Evolutionary conservation across 805 yeast species (phyloP), one percentile per base, ranked within the genome.

Genomic region (Sungouiozyma ichnusensis): DNA sequence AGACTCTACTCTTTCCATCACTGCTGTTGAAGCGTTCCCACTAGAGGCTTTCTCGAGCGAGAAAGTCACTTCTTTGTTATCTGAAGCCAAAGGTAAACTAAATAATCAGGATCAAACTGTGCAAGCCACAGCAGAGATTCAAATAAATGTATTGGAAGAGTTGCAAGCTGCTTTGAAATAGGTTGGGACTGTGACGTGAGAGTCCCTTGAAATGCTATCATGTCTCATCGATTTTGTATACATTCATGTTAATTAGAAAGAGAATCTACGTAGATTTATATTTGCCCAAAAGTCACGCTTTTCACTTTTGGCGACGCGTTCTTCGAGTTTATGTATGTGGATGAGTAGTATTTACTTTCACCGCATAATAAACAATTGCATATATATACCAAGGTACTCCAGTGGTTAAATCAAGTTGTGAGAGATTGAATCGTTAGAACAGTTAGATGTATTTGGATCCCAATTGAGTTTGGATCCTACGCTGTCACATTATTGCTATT

Each of bases 71-170:
- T 58, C 78, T 46, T 79, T 85, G 65, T 74, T 87, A 60, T 77
- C 90, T 46, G 97, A 90, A 66, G 97, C 98, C 47, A 94, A 85
- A 71, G 87, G 86, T 79, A 85, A 87, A 67, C 78, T 80, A 36
- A 58, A 81, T 47, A 81, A 94, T 47, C 68, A 90, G 39, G 97
- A 85, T 56, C 96, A 85, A 71, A 76, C 74, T 45, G 84, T 77
- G 51, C 92, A 94, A 55, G 94, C 95, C 52, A 94, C 85, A 72
- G 97, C 97, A 59, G 79, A 81, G 66, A 85, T 92, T 63, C 92
- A 90, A 75, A 74, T 90, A 62, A 97, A 92, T 72, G 95, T 92
- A 44, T 79, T 92, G 64, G 96, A 90, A 78, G 92, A 95, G 57
- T 74, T 90, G 64, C 82, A 84, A 66, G 76, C 55, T 8, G 62